Conservation (phyloP, 176 grass and related monocot genomes). For the Alopecurus myosuroides region DNA sequence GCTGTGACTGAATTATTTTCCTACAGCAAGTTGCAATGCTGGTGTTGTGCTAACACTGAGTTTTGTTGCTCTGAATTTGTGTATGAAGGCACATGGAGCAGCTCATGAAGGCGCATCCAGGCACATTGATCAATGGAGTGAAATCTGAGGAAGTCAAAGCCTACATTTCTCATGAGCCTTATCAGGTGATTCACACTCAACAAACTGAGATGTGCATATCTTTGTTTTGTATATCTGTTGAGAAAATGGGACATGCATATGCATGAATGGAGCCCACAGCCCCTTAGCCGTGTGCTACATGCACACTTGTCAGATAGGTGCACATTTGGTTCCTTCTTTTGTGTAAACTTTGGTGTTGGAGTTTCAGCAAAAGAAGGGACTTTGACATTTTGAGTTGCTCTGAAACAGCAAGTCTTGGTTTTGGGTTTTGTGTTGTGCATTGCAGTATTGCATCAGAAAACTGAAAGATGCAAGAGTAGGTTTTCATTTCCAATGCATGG, state of each 20-base stretch:
- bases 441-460: not conserved
- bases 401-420: not conserved
- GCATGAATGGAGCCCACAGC: not conserved
- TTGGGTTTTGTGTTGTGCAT: not conserved
- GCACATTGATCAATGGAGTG: not conserved
- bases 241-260: not conserved
- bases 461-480: not conserved
- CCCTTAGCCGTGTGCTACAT: not conserved
- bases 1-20: not conserved
- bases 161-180: constrained; percentile 7
- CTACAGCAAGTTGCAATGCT: not conserved
- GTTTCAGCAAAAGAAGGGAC: not conserved
- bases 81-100: constrained; percentile 31
- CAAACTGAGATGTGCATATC: not conserved
- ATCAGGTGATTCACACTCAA: constrained; percentile 21
- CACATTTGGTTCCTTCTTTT: not conserved
- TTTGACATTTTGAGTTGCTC: not conserved
- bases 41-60: not conserved
- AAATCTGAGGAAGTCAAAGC: not conserved
- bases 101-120: constrained; percentile 5
- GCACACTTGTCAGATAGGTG: not conserved
- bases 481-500: not conserved
- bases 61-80: constrained; percentile 9
- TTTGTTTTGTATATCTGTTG: not conserved
- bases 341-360: not conserved